phyloP scores from a whole-genome alignment of 371 early-diverging fungal genomes.

The Saksenaea vasiformis region DNA sequence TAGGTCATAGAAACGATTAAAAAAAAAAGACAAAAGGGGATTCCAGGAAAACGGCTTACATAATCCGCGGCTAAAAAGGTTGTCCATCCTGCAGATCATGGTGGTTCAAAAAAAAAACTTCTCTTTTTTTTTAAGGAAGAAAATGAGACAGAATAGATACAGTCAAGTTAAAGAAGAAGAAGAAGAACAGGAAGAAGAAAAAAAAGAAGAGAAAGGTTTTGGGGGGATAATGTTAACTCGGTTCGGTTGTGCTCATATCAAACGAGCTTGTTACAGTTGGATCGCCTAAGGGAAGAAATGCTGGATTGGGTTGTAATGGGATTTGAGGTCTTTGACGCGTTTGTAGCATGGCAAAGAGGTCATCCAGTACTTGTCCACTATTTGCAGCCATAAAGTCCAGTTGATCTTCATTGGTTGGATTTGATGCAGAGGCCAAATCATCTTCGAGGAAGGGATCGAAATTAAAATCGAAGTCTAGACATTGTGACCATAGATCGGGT shows the following conservation, averaged over 20 bases:
- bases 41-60: not conserved
- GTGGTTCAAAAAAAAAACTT: not conserved
- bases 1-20: not conserved
- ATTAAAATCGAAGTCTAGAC: slow-evolving; percentile 17
- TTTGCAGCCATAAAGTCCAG: slow-evolving; percentile 9
- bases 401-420: slow-evolving; percentile 5
- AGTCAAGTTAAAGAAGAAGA: too few species aligned
- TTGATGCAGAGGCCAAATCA: slow-evolving; percentile 25
- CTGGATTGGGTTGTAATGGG: slow-evolving; percentile 18
- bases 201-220: too few species aligned
- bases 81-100: not conserved
- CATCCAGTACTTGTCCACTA: slow-evolving; percentile 29
- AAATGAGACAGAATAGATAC: not conserved
- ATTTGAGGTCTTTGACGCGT: slow-evolving; percentile 30
- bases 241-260: not conserved
- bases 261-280: not conserved
- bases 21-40: not conserved
- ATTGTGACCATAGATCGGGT: slow-evolving; percentile 3
- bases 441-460: slow-evolving; percentile 39
- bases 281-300: not conserved
- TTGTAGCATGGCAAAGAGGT: slow-evolving; percentile 29
- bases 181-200: too few species aligned
- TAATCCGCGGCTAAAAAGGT: not conserved
- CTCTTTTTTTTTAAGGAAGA: not conserved
- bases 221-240: not conserved